Percentiles rank a stretch among this genome's conserved stretches.
Conservation (phyloP, 1,284 basidiomycete genomes). For the Crucibulum cyathiforme region DNA sequence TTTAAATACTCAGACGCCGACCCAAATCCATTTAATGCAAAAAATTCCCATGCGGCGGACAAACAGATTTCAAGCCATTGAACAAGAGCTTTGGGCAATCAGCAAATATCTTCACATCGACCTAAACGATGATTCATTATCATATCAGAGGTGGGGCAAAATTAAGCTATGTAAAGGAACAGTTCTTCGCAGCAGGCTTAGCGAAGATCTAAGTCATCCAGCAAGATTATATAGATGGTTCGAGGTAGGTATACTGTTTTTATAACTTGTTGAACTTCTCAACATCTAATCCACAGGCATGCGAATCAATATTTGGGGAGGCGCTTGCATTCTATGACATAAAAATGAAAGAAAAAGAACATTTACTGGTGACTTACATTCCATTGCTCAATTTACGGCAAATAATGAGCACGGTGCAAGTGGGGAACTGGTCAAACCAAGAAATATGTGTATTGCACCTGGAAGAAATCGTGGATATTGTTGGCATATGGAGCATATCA, state of each 20-base stretch:
- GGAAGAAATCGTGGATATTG: neutral
- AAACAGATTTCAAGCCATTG: too few species aligned
- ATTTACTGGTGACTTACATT: neutral
- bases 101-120: too few species aligned
- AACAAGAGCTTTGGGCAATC: too few species aligned
- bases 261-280: neutral
- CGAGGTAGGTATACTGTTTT: neutral
- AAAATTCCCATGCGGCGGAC: too few species aligned
- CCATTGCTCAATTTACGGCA: neutral
- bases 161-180: neutral
- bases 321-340: neutral
- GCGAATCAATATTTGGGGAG: neutral
- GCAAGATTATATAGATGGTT: neutral
- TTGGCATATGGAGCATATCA: neutral
- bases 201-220: neutral
- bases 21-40: neutral
- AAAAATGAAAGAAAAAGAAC: neutral
- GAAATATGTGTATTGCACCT: neutral
- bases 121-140: too few species aligned
- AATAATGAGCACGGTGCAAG: neutral
- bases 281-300: neutral
- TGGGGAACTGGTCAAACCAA: neutral
- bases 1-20: neutral
- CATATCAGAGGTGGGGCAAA: too few species aligned
- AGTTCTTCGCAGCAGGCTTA: neutral